A percentile compares a stretch with the other conserved stretches of the same genome.
These are phyloP conservation scores for Iberis pinnata DNA, from an alignment of 345 rosid genomes.

Conservation along the genomic window DNA sequence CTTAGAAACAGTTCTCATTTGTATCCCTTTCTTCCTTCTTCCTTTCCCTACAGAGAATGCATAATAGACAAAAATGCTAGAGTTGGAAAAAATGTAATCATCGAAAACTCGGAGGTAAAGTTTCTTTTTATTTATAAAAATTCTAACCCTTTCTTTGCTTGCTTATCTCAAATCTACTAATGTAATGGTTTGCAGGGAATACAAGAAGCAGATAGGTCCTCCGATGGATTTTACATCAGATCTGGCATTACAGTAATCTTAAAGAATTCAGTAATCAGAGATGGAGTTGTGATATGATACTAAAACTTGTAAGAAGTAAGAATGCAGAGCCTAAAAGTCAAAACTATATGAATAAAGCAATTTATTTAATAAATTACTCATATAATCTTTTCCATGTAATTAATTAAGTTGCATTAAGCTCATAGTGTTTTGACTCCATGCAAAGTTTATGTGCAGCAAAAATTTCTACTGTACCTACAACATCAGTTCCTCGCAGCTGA, in stretches of 20 bases:
- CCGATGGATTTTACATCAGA: slow-evolving; percentile 80
- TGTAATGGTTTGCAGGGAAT: slow-evolving; percentile 44
- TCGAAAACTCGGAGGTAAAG: slow-evolving; percentile 77
- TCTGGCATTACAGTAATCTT: slow-evolving; percentile 57
- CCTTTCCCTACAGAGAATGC: slow-evolving; percentile 54
- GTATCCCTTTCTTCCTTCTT: slow-evolving; percentile 8
- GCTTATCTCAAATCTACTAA: slow-evolving; percentile 10
- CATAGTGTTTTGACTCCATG: slow-evolving; percentile 27
- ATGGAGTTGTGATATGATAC: slow-evolving; percentile 60
- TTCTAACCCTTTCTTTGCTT: no score
- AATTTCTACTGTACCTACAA: no score
- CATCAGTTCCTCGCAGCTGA: no score
- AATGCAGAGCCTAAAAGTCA: slow-evolving; percentile 17
- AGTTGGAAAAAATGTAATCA: slow-evolving; percentile 78
- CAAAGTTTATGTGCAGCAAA: no score
- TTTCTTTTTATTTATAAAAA: no score
- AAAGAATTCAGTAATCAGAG: slow-evolving; percentile 57
- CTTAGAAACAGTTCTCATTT: slow-evolving; percentile 7
- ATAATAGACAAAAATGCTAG: slow-evolving; percentile 94
- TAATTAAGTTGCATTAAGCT: neutral
- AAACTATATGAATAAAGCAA: slow-evolving; percentile 1
- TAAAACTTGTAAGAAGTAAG: slow-evolving; percentile 16
- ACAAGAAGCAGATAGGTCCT: slow-evolving; percentile 82
- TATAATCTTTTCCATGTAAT: slow-evolving; percentile 6
- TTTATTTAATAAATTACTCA: slow-evolving; percentile 1